A percentile compares a stretch with the other conserved stretches of the same genome.
Conservation (phyloP, 148 eudicot species). For the Rhododendron williamsianum region DNA sequence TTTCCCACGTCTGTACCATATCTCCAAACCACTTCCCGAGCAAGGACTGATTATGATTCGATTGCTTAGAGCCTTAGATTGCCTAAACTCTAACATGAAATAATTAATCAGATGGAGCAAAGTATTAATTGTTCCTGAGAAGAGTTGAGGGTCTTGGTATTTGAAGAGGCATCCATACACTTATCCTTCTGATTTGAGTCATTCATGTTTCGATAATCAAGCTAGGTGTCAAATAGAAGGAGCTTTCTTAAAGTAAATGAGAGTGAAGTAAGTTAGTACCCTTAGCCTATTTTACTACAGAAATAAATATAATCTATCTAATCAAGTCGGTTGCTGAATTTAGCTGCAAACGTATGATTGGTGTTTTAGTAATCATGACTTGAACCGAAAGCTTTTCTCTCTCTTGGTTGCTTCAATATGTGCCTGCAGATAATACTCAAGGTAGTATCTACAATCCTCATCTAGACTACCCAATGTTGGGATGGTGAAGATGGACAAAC, state of each 20-base stretch:
- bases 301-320: neutral
- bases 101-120: neutral
- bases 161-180: neutral
- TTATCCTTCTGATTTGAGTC: neutral
- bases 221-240: neutral
- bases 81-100: neutral
- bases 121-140: neutral
- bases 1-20: neutral
- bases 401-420: neutral
- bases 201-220: neutral
- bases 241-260: neutral
- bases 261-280: neutral
- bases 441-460: neutral
- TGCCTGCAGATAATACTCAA: neutral
- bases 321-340: neutral
- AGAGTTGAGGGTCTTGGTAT: neutral
- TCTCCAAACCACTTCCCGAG: neutral
- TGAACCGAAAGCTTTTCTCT: neutral
- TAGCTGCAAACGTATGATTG: neutral
- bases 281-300: neutral
- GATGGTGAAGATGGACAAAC: neutral
- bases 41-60: neutral
- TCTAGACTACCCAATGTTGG: neutral
- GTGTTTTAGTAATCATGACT: neutral
- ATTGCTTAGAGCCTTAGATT: neutral